Conservation (phyloP, 768 basidiomycete genomes). For the Tricholoma furcatifolium region DNA sequence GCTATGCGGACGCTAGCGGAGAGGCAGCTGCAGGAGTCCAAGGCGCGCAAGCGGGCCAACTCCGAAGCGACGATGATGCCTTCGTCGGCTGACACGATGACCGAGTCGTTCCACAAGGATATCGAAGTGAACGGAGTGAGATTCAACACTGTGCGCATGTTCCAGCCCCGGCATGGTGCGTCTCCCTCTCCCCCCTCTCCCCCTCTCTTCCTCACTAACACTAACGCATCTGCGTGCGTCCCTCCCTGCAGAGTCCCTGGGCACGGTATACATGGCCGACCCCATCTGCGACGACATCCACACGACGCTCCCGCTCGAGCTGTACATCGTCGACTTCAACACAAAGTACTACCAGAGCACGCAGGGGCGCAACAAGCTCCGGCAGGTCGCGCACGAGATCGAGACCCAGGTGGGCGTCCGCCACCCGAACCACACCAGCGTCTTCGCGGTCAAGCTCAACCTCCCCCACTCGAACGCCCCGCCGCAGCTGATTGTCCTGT, state of each 20-base stretch:
- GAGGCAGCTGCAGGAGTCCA: slow-evolving; percentile 41
- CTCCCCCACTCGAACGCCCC: slow-evolving; percentile 46
- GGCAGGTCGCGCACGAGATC: slow-evolving; percentile 64
- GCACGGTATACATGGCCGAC: slow-evolving; percentile 70
- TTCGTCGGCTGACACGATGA: slow-evolving; percentile 45
- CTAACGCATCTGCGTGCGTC: background rate
- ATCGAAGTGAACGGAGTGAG: slow-evolving; percentile 56
- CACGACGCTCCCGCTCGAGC: slow-evolving; percentile 58
- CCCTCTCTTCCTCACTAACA: too few relatives aligned
- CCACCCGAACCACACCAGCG: slow-evolving; percentile 63
- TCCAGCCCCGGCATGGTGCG: slow-evolving; percentile 68
- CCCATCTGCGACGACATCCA: slow-evolving; percentile 68
- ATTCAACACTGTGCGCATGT: slow-evolving; percentile 68
- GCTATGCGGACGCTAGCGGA: slow-evolving; percentile 50
- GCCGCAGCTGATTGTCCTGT: slow-evolving; percentile 62
- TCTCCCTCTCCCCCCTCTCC: slow-evolving; percentile 9
- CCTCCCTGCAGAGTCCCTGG: slow-evolving; percentile 50
- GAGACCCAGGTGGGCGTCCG: slow-evolving; percentile 56
- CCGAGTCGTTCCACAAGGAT: slow-evolving; percentile 58
- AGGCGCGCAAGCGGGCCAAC: slow-evolving; percentile 59
- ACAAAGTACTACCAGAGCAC: slow-evolving; percentile 65
- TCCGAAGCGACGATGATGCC: slow-evolving; percentile 73
- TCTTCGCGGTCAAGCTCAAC: slow-evolving; percentile 66
- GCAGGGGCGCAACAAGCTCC: slow-evolving; percentile 74
- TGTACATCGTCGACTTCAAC: slow-evolving; percentile 65